Evolutionary conservation across 2,329 filamentous ascomycete species (phyloP).

Genomic region (Aspergillus eucalypticola): DNA sequence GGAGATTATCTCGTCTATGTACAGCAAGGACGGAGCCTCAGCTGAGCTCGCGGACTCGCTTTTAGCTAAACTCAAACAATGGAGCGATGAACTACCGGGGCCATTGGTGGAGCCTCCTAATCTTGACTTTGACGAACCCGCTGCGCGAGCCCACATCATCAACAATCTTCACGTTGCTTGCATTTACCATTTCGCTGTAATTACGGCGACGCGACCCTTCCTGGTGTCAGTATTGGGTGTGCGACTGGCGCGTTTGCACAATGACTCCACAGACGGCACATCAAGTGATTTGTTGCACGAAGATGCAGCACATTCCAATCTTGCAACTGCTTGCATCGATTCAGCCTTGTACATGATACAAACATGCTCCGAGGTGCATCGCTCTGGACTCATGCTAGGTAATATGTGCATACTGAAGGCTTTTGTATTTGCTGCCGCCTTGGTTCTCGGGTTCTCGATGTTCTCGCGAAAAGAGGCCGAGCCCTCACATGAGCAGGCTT

Average conservation of each 20-base stretch:
- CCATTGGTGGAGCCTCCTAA: constrained; percentile 27
- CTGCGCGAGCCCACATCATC: constrained; percentile 41
- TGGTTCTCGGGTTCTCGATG: constrained; percentile 59
- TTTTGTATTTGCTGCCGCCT: constrained; percentile 58
- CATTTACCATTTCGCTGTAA: constrained; percentile 61
- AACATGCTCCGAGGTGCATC: constrained; percentile 53
- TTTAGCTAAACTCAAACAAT: constrained; percentile 46
- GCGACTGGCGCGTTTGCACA: constrained; percentile 32
- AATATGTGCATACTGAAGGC: constrained; percentile 63
- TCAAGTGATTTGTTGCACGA: constrained; percentile 23
- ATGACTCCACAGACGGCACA: constrained; percentile 22
- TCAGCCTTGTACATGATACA: constrained; percentile 58
- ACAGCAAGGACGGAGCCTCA: constrained; percentile 41
- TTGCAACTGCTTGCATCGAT: constrained; percentile 58
- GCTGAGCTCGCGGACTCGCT: constrained; percentile 41
- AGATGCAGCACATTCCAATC: constrained; percentile 32
- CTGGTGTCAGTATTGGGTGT: constrained; percentile 53
- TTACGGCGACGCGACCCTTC: constrained; percentile 58
- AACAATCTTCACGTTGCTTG: constrained; percentile 58
- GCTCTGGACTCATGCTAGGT: constrained; percentile 47
- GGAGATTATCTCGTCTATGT: constrained; percentile 47
- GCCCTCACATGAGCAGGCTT: constrained; percentile 44
- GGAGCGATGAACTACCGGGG: constrained; percentile 49
- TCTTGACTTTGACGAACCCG: constrained; percentile 20
- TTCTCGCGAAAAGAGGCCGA: constrained; percentile 53